Evolutionary conservation across 257 asterid genomes (phyloP), one percentile per base, ranked within the genome.

Genomic region (Haberlea rhodopensis): DNA sequence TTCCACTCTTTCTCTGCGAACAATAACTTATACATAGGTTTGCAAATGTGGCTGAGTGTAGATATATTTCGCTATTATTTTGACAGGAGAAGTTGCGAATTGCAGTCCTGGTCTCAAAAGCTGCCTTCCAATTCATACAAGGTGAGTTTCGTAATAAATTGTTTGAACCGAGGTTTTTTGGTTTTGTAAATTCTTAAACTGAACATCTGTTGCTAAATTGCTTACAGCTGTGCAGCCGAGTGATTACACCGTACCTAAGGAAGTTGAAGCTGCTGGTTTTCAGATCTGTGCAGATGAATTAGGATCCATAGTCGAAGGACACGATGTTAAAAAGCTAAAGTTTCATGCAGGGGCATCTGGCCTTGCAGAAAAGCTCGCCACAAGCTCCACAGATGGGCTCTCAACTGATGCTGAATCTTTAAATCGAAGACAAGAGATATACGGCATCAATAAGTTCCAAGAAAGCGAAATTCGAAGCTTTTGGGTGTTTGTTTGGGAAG

Each of bases 101-200:
- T 26, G 96, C 92, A n/a, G 89, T 90, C 58, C 81, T 90, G 29
- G 97, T 87, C 46, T 90, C 97, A 45, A 83, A 84, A 74, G 97
- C 97, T 27, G 97, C 97, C 43, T 65, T 80, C 71, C 88, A 84
- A 64, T 90, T 90, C 73, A 73, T 84, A 65, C 76, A 81, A 82
- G 97, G 98, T 87, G 70, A 64, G 69, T 4, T 78, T 69, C 58
- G 6, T 54, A 19, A 45, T 23, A 6, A 1, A 28, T 1, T 55
- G 18, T 37, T 27, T 11, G 32, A 53, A 10, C 8, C 8, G 18
- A 22, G 20, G 21, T 67, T 64, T 69, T 7, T 21, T 19, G 37
- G 69, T 54, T 7, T 6, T 8, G 18, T 46, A 8, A 11, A 22
- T 19, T 28, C 46, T 46, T 53, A 45, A 26, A 65, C 27, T 68